These are phyloP conservation scores for Phialophora verrucosa DNA, from an alignment of 2,329 filamentous ascomycete species.

Conservation along the genomic window DNA sequence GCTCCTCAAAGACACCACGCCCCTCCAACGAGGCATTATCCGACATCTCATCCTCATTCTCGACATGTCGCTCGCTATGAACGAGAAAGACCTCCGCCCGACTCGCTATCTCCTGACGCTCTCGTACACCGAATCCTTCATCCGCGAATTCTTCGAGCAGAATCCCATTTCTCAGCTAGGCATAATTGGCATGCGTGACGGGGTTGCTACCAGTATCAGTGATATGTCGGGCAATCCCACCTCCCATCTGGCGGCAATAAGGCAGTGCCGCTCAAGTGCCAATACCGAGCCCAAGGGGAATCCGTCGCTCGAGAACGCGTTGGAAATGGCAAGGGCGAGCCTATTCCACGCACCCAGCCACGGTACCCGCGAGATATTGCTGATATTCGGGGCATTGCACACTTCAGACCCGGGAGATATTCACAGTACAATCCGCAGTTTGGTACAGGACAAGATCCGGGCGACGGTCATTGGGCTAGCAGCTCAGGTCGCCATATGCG, in stretches of 20 bases:
- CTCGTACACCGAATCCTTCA: constrained; percentile 83
- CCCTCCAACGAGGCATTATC: constrained; percentile 94
- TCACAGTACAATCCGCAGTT: constrained; percentile 80
- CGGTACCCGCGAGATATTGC: constrained; percentile 88
- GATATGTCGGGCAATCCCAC: constrained; percentile 91
- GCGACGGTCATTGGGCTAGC: constrained; percentile 89
- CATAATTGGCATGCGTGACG: constrained; percentile 91
- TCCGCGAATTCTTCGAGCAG: constrained; percentile 95
- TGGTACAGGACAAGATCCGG: constrained; percentile 81
- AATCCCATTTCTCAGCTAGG: constrained; percentile 97
- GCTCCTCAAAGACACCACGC: constrained; percentile 89
- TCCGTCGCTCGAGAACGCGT: constrained; percentile 86
- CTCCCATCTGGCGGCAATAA: constrained; percentile 80
- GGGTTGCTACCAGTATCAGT: constrained; percentile 81
- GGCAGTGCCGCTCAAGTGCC: constrained; percentile 59
- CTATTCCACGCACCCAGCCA: constrained; percentile 93
- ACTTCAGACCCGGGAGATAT: constrained; percentile 95
- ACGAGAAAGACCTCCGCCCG: constrained; percentile 90
- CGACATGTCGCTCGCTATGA: constrained; percentile 92
- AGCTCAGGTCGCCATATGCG: constrained; percentile 89
- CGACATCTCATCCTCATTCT: constrained; percentile 90
- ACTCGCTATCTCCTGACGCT: constrained; percentile 83
- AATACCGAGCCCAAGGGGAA: constrained; percentile 63
- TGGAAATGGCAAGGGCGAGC: constrained; percentile 91
- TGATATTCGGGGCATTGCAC: constrained; percentile 88